Percentiles rank a stretch among this genome's conserved stretches.
These are phyloP conservation scores for Saturnispora serradocipensis DNA, from an alignment of 805 yeast genomes.

Conservation along the genomic window DNA sequence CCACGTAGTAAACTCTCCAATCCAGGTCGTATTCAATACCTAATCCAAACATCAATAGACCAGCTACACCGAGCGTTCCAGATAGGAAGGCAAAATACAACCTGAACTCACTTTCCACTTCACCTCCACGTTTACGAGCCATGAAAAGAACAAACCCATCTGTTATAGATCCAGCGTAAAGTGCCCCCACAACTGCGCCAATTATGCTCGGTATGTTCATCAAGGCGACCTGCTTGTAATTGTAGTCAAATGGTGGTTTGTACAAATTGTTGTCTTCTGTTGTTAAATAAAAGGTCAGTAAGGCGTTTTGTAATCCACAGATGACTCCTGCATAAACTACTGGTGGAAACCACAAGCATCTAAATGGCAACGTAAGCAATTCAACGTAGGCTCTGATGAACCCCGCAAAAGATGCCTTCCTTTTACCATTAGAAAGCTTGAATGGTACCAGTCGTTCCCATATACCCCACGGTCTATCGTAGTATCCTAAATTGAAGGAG, in stretches of 20 bases:
- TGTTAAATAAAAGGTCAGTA: conserved; percentile 63
- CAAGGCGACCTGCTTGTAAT: conserved; percentile 55
- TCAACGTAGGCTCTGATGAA: conserved; percentile 31
- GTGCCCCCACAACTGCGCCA: conserved; percentile 57
- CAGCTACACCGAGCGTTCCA: conserved; percentile 50
- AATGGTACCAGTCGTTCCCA: conserved; percentile 14
- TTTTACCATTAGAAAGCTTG: background rate
- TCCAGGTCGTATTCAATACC: conserved; percentile 46
- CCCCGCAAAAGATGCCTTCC: background rate
- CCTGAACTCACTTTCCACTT: conserved; percentile 57
- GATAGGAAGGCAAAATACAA: conserved; percentile 48
- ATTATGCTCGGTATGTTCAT: conserved; percentile 68
- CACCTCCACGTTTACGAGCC: conserved; percentile 51
- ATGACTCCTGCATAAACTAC: conserved; percentile 54
- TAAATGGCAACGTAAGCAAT: conserved; percentile 24
- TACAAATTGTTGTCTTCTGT: conserved; percentile 58
- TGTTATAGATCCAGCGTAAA: conserved; percentile 54
- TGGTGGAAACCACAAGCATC: conserved; percentile 42
- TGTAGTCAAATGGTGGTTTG: conserved; percentile 56
- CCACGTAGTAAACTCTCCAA: conserved; percentile 48
- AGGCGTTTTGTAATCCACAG: conserved; percentile 74
- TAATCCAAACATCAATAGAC: conserved; percentile 55
- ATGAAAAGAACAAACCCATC: conserved; percentile 58
- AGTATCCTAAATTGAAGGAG: conserved; percentile 16
- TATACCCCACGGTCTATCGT: conserved; percentile 14